These are phyloP conservation scores for Panaeolus papilionaceus DNA, from an alignment of 768 basidiomycete species.

Conservation along the genomic window DNA sequence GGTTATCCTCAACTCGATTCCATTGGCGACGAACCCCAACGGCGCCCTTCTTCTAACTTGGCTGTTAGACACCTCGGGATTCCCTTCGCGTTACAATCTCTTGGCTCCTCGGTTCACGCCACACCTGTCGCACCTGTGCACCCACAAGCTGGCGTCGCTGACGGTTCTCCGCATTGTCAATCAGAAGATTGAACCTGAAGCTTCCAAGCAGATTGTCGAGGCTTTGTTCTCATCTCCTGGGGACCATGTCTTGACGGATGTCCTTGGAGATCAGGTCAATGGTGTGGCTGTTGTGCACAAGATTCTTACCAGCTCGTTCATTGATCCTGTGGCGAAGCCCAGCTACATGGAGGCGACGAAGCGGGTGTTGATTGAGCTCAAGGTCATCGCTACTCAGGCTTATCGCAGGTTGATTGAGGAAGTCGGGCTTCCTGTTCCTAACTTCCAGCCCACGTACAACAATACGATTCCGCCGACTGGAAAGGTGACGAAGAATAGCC, in stretches of 20 bases:
- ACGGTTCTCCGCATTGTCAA: conserved; percentile 96
- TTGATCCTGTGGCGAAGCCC: conserved; percentile 73
- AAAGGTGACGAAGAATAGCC: conserved; percentile 59
- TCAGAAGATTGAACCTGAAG: conserved; percentile 92
- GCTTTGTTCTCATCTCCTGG: conserved; percentile 90
- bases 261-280: conserved; percentile 95
- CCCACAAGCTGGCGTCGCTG: conserved; percentile 95
- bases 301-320: conserved; percentile 85
- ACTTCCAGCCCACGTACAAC: conserved; percentile 82
- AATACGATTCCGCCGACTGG: conserved; percentile 65
- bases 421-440: conserved; percentile 90
- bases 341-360: conserved; percentile 86
- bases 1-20: conserved; percentile 95
- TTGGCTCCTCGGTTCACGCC: conserved; percentile 96
- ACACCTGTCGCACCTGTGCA: conserved; percentile 95
- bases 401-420: conserved; percentile 95
- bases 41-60: conserved; percentile 95
- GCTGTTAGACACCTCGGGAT: conserved; percentile 93
- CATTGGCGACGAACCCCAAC: conserved; percentile 96
- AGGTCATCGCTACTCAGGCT: conserved; percentile 93
- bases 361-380: conserved; percentile 87
- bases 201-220: conserved; percentile 85
- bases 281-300: conserved; percentile 94
- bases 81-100: conserved; percentile 94
- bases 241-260: conserved; percentile 92